These are phyloP conservation scores for Takashimella tepidaria DNA, from an alignment of 1,284 basidiomycete genomes.

Conservation along the genomic window DNA sequence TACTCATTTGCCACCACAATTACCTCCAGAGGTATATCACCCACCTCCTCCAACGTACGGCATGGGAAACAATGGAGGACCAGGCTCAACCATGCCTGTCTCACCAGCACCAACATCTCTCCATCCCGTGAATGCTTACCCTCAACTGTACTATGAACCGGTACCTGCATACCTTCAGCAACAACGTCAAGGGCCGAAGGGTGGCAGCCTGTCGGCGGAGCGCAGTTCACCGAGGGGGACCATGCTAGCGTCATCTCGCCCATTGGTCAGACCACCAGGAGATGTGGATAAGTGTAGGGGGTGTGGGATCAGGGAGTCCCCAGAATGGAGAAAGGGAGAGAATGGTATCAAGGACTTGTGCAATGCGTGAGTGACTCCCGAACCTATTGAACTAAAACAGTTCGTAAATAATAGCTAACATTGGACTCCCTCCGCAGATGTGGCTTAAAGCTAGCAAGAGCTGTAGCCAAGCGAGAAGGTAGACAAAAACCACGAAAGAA, in stretches of 20 bases:
- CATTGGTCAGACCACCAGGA: constrained; percentile 54
- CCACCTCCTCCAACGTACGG: too few relatives aligned
- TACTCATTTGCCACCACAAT: background rate
- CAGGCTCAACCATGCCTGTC: background rate
- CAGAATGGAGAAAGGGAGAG: constrained; percentile 83
- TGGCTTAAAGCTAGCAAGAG: constrained; percentile 42
- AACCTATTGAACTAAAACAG: background rate
- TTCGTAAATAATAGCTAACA: background rate
- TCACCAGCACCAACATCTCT: background rate
- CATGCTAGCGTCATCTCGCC: constrained; percentile 14
- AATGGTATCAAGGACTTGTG: constrained; percentile 87
- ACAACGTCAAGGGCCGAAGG: background rate
- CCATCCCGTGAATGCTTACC: background rate
- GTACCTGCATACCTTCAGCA: background rate
- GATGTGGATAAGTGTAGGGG: constrained; percentile 71
- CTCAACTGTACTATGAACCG: background rate
- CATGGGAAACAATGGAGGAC: too few relatives aligned
- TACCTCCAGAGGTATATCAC: background rate
- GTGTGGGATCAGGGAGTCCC: constrained; percentile 76
- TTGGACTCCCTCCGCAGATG: constrained; percentile 27
- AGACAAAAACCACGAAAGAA: constrained; percentile 45
- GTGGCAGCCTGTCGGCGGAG: too few relatives aligned
- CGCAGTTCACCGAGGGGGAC: constrained; percentile 5
- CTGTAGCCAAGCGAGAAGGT: constrained; percentile 45
- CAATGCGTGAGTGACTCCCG: constrained; percentile 67